Base-by-base conservation (phyloP, 1,284 basidiomycete species). In the Pseudozyma hubeiensis region DNA sequence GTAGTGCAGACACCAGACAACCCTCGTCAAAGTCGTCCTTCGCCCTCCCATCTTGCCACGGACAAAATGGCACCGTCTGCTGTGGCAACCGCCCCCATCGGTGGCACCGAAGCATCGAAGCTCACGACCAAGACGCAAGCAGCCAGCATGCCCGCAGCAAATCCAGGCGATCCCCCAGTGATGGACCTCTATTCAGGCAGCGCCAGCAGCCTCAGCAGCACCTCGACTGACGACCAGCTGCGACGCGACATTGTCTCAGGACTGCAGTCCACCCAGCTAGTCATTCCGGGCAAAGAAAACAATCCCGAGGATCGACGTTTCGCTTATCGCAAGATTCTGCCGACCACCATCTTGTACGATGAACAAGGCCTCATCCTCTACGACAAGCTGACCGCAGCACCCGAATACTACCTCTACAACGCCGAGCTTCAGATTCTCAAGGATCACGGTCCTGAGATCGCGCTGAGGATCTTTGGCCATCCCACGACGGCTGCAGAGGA, bases 351-450 rank as follows among this genome's bases (percentile, higher is more conserved):
- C 14, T 88, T 97, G 10, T 97, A 97, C 85, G 90, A 94, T 78
- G 92, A 95, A 82, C 87, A 86, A 30, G 94, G 94, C 3, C 87
- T 97, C 56, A 87, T 89, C 78, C 87, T 94, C 16, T 94, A 93
- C 86, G 93, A 94, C 61, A 69, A 73, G 65, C 61, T 69, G 19
- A 68, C 59, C 16, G 52, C 70, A 56, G 67, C 74, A 47, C 88
- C 89, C 9, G 93, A 94, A 75, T 97, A 98, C 84, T 98, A 98
- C 83, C 88, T 93, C 19, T 97, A 94, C 85, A 86, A 83, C 5
- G 86, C 87, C 37, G 88, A 88, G 79, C 83, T 87, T 35, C 84
- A 86, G 51, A 85, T 88, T 37, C 83, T 88, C 61, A 84, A 86
- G 57, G 79, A 78, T 7, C 84, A 87, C 71, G 86, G 87, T 2